phyloP scores from a whole-genome alignment of 1,284 basidiomycete genomes.

The Tylopilus sp. region DNA sequence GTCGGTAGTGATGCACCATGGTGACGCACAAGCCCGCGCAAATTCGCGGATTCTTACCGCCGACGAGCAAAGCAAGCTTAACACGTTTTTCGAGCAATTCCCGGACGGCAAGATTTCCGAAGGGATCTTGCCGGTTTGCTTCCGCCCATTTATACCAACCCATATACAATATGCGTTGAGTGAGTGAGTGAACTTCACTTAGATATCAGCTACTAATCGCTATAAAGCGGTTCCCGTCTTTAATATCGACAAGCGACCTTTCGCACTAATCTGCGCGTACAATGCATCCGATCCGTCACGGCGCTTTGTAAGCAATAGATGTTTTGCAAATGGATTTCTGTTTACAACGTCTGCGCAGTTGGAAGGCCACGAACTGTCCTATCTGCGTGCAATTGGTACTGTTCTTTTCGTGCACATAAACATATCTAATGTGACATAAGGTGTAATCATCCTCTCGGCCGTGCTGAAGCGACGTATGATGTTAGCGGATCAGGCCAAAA shows the following conservation, averaged over 20 bases:
- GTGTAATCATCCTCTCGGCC: constrained; percentile 92
- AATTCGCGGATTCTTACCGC: constrained; percentile 53
- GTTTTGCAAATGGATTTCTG: not conserved
- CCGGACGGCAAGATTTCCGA: constrained; percentile 86
- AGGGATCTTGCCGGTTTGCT: constrained; percentile 72
- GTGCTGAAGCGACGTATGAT: constrained; percentile 92
- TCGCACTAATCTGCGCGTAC: constrained; percentile 89
- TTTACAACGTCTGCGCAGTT: constrained; percentile 44
- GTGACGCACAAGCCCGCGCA: constrained; percentile 32
- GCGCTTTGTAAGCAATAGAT: constrained; percentile 60
- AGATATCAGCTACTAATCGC: not conserved
- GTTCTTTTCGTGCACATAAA: not conserved
- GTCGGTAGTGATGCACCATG: constrained; percentile 57
- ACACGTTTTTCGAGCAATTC: constrained; percentile 71
- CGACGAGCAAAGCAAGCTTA: constrained; percentile 71
- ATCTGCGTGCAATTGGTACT: constrained; percentile 79
- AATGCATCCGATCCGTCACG: constrained; percentile 76
- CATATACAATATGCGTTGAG: constrained; percentile 83
- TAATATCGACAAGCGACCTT: constrained; percentile 91
- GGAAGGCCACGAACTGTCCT: constrained; percentile 91
- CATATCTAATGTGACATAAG: constrained; percentile 35
- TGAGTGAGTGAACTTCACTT: constrained; percentile 36
- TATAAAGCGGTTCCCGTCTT: constrained; percentile 81
- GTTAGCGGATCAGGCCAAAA: constrained; percentile 90
- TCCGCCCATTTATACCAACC: constrained; percentile 75